Evolutionary conservation across 345 rosid genomes (phyloP).

Genomic region (rapeseed (Brassica napus)): Da-Ae NC_063435.1:27845001-27845500

Average conservation of each 20-base stretch:
- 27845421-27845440: not conserved
- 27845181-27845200: not conserved
- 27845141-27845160: conserved; percentile 35
- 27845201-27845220: conserved; percentile 15
- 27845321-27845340: no score
- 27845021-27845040: conserved; percentile 3
- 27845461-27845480: no score
- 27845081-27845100: conserved; percentile 36
- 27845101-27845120: conserved; percentile 12
- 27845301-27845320: no score
- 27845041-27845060: conserved; percentile 19
- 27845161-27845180: conserved; percentile 27
- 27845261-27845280: not conserved
- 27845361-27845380: no score
- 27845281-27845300: not conserved
- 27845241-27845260: not conserved
- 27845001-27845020: not conserved
- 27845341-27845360: no score
- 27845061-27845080: conserved; percentile 21
- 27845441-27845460: not conserved
- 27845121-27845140: conserved; percentile 20
- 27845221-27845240: conserved; percentile 23
- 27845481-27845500: not conserved
- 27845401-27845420: not conserved
- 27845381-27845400: no score